Percentiles rank a stretch among this genome's conserved stretches.
These are phyloP conservation scores for Marchantia polymorpha DNA, from an alignment of 225 moss, liverwort and hornwort genomes.

Conservation along the genomic window DNA sequence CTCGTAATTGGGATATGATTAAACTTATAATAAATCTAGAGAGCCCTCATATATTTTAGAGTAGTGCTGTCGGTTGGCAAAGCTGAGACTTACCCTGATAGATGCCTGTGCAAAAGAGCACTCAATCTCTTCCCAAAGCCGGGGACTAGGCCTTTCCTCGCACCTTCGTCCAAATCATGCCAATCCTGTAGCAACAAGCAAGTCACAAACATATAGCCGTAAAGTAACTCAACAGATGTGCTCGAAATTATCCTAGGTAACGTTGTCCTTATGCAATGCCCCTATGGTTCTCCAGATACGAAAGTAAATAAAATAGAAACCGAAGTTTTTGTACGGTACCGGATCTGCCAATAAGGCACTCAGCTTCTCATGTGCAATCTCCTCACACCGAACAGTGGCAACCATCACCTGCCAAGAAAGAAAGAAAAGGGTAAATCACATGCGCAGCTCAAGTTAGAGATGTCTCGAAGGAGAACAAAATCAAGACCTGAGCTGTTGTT, in stretches of 20 bases:
- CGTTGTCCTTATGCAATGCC: no score
- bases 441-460: background rate
- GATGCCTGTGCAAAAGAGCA: slow-evolving; percentile 47
- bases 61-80: background rate
- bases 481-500: no score
- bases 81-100: slow-evolving; percentile 35
- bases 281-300: no score
- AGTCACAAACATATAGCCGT: background rate
- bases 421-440: background rate
- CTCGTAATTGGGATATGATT: no score
- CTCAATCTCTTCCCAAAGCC: slow-evolving; percentile 67
- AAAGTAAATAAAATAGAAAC: background rate
- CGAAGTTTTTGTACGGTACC: background rate
- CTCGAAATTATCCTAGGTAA: no score
- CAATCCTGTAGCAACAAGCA: slow-evolving; percentile 41
- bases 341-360: slow-evolving; percentile 44
- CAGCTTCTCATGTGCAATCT: slow-evolving; percentile 84
- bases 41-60: no score
- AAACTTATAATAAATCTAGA: no score
- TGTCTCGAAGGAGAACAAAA: no score
- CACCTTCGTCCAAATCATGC: slow-evolving; percentile 47
- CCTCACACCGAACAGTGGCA: slow-evolving; percentile 92
- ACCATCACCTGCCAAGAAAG: slow-evolving; percentile 56
- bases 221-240: background rate
- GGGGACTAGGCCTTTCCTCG: slow-evolving; percentile 45